Percentiles rank a stretch among this genome's conserved stretches.
These are phyloP conservation scores for Globisporangium nunn DNA, from an alignment of 352 stramenopile species.

Conservation along the genomic window DNA sequence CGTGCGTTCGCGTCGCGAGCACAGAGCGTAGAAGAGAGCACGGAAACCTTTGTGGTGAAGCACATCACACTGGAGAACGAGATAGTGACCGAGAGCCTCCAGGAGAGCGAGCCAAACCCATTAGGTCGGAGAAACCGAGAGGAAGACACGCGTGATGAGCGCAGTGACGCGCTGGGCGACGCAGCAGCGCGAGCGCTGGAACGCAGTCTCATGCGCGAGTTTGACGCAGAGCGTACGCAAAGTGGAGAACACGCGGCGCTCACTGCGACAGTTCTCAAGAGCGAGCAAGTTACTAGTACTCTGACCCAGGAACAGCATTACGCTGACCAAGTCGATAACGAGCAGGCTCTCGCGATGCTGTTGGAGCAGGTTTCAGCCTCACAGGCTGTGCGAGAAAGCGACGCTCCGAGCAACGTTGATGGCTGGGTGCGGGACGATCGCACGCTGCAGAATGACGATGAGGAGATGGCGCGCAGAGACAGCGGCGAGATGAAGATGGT, in stretches of 20 bases:
- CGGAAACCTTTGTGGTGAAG: background rate
- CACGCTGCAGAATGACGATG: background rate
- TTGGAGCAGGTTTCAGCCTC: background rate
- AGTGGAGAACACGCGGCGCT: background rate
- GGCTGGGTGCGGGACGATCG: background rate
- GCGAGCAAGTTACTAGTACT: background rate
- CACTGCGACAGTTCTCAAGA: background rate
- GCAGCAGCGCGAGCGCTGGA: background rate
- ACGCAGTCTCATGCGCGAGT: background rate
- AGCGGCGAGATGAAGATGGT: background rate
- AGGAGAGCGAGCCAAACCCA: background rate
- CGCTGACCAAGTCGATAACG: background rate
- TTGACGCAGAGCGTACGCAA: background rate
- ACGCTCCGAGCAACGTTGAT: background rate
- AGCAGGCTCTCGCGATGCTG: background rate
- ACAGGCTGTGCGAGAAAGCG: background rate
- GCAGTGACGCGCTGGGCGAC: background rate
- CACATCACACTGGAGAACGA: background rate
- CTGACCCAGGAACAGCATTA: background rate
- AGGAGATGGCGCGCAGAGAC: background rate
- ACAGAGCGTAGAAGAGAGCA: background rate
- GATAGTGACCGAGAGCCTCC: background rate
- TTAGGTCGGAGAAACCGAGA: background rate
- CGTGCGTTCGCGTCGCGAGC: too few relatives aligned
- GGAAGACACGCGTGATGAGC: background rate